These are phyloP conservation scores for Leccinellum luteum DNA, from an alignment of 768 basidiomycete genomes.

Conservation along the genomic window DNA sequence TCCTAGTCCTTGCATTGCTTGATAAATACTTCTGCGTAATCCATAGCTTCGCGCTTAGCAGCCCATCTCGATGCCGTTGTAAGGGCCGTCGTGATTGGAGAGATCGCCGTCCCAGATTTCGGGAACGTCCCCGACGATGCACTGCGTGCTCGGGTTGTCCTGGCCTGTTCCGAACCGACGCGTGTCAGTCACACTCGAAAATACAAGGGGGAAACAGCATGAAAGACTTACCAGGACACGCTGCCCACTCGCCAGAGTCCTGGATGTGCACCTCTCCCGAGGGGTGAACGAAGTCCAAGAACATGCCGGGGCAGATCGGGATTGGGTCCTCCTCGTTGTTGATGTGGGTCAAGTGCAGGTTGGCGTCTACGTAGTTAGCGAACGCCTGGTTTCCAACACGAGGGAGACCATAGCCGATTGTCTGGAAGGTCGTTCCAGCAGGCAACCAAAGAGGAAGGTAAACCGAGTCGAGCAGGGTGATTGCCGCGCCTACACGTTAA, in stretches of 20 bases:
- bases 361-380: constrained; percentile 26
- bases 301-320: constrained; percentile 35
- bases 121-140: constrained; percentile 9
- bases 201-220: not conserved
- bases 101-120: constrained; percentile 42
- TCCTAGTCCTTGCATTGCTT: no score
- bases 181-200: not conserved
- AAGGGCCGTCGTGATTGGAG: constrained; percentile 46
- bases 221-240: constrained; percentile 49
- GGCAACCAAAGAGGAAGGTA: not conserved
- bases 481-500: constrained; percentile 31
- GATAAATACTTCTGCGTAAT: not conserved
- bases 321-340: constrained; percentile 48
- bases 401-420: constrained; percentile 23
- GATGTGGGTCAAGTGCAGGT: constrained; percentile 47
- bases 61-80: constrained; percentile 30
- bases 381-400: not conserved
- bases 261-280: constrained; percentile 44
- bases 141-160: constrained; percentile 50
- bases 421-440: not conserved
- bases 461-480: constrained; percentile 22
- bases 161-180: constrained; percentile 34
- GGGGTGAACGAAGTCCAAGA: constrained; percentile 40
- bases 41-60: constrained; percentile 9
- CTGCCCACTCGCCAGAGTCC: constrained; percentile 47